Percentiles rank a stretch among this genome's conserved stretches.
Conservation (phyloP, 2,329 filamentous ascomycete genomes). For the Hypoxylon sp. region DNA sequence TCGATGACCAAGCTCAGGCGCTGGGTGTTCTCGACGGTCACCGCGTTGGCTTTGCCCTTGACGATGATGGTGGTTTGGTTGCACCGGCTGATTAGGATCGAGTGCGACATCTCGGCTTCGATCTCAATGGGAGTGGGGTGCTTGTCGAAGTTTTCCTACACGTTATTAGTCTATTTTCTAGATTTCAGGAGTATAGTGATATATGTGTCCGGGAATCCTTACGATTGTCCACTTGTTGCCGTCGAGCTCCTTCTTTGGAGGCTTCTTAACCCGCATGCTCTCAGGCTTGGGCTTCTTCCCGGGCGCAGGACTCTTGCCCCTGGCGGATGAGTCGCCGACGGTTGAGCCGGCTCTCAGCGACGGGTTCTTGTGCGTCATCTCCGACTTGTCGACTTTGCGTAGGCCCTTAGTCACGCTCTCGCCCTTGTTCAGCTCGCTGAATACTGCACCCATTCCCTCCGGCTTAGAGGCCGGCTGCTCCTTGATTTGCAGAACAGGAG, state of each 20-base stretch:
- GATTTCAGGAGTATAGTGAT: background rate
- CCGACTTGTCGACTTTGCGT: constrained; percentile 91
- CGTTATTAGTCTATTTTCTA: constrained; percentile 18
- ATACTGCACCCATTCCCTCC: constrained; percentile 82
- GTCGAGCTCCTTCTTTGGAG: constrained; percentile 80
- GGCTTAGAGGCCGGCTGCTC: constrained; percentile 60
- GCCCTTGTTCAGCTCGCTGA: constrained; percentile 90
- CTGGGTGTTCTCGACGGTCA: constrained; percentile 91
- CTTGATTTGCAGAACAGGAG: constrained; percentile 73
- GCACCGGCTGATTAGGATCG: constrained; percentile 91
- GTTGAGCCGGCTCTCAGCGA: constrained; percentile 79
- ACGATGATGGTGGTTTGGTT: constrained; percentile 91
- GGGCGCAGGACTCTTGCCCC: constrained; percentile 87
- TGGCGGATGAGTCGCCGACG: constrained; percentile 69
- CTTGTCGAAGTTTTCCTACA: constrained; percentile 91
- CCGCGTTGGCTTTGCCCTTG: constrained; percentile 95
- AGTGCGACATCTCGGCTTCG: constrained; percentile 84
- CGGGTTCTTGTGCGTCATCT: constrained; percentile 99
- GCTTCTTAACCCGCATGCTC: constrained; percentile 86
- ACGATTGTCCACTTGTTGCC: constrained; percentile 95
- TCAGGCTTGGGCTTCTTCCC: constrained; percentile 89
- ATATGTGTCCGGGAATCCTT: constrained; percentile 51
- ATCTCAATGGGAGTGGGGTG: constrained; percentile 80
- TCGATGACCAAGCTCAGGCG: constrained; percentile 89
- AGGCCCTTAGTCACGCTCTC: constrained; percentile 88